Evolutionary conservation across 345 rosid genomes (phyloP).

Genomic region (Eucalyptus caleyi): DNA sequence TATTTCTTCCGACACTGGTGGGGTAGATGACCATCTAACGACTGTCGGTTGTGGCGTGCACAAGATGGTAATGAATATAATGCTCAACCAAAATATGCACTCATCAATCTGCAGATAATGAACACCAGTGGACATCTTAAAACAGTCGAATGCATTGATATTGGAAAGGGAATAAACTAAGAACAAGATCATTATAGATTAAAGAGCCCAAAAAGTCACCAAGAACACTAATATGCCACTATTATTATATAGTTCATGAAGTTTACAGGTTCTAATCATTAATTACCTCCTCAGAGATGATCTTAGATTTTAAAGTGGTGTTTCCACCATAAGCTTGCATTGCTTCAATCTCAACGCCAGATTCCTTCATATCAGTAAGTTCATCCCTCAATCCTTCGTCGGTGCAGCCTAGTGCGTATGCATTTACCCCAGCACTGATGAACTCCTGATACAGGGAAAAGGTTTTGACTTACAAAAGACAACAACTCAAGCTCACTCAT

Average conservation of each 20-base stretch:
- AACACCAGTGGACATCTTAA: background rate
- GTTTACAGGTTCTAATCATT: background rate
- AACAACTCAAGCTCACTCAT: background rate
- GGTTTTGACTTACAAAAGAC: background rate
- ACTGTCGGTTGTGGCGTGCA: conserved; percentile 93
- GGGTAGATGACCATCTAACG: conserved; percentile 72
- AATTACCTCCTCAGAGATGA: conserved; percentile 50
- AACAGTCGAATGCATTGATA: background rate
- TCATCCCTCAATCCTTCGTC: conserved; percentile 70
- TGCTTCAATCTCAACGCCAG: conserved; percentile 48
- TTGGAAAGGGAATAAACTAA: background rate
- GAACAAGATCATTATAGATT: background rate
- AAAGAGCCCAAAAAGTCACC: background rate
- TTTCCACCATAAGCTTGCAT: conserved; percentile 50
- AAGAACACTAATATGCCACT: background rate
- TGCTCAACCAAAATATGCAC: conserved; percentile 87
- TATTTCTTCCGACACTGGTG: conserved; percentile 55
- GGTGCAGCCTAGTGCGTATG: conserved; percentile 81
- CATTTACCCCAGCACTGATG: conserved; percentile 80
- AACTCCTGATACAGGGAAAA: conserved; percentile 44
- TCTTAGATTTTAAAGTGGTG: conserved; percentile 57
- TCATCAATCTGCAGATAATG: conserved; percentile 50
- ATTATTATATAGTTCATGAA: background rate
- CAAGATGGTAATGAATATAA: conserved; percentile 80
- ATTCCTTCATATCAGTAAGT: conserved; percentile 56